phyloP scores from a whole-genome alignment of 23 red algal species.

The Gracilaria gracilis region DNA sequence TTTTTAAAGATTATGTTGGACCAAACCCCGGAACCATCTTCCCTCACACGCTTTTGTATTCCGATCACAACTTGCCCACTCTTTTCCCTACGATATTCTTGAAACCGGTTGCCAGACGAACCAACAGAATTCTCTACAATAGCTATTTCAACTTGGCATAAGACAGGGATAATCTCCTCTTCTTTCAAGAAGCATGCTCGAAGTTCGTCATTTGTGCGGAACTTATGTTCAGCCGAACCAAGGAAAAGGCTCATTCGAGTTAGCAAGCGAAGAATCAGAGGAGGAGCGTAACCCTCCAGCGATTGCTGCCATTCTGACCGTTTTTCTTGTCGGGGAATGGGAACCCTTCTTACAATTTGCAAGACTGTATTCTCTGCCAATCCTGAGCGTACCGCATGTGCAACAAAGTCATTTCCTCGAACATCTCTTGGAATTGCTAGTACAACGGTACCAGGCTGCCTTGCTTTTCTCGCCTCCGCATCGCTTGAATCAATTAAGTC shows the following conservation, averaged over 20 bases:
- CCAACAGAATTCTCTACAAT: constrained; percentile 68
- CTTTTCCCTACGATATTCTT: constrained; percentile 35
- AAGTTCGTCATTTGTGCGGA: constrained; percentile 2
- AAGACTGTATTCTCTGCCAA: constrained; percentile 53
- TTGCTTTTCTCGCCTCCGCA: constrained; percentile 35
- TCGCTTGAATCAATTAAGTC: constrained; percentile 56
- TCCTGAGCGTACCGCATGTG: constrained; percentile 18
- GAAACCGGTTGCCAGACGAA: constrained; percentile 53
- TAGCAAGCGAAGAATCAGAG: constrained; percentile 57
- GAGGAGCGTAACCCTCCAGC: constrained; percentile 45
- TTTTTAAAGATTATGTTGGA: too few species aligned
- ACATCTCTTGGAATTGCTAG: constrained; percentile 58
- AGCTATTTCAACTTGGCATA: constrained; percentile 73
- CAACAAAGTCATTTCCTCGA: constrained; percentile 60
- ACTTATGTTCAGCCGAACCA: constrained; percentile 28
- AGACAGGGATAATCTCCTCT: constrained; percentile 55
- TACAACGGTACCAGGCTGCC: constrained; percentile 68
- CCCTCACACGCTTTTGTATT: too few species aligned
- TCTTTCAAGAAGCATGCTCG: background rate
- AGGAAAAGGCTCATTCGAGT: constrained; percentile 62
- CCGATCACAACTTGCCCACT: too few species aligned
- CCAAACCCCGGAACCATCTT: too few species aligned
- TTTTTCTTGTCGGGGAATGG: constrained; percentile 49
- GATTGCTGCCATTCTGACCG: constrained; percentile 48
- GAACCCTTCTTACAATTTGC: constrained; percentile 56